Evolutionary conservation across 2,329 filamentous ascomycete species (phyloP).

Genomic region (Zymoseptoria brevis): DNA sequence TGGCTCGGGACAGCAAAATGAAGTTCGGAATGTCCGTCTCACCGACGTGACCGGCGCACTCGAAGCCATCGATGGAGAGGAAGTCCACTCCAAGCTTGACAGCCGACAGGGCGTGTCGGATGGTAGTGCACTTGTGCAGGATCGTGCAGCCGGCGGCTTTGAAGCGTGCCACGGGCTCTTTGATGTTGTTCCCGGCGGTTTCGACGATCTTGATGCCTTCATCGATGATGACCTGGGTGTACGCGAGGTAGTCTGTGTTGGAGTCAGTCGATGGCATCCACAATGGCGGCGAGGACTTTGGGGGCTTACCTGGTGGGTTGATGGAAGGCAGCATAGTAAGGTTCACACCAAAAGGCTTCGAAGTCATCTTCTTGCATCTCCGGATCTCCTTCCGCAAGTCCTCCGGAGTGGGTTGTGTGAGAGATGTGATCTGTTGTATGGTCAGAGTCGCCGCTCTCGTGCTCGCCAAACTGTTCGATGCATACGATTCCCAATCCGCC

Average conservation of each 20-base stretch:
- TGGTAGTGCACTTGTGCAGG: constrained; percentile 94
- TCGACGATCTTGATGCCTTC: constrained; percentile 86
- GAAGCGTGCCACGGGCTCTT: constrained; percentile 76
- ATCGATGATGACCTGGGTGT: constrained; percentile 83
- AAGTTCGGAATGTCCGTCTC: constrained; percentile 83
- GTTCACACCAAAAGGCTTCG: constrained; percentile 80
- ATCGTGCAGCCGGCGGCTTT: constrained; percentile 71
- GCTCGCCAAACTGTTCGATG: background rate
- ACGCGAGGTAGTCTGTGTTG: constrained; percentile 65
- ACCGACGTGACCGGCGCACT: constrained; percentile 84
- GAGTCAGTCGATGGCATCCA: too few relatives aligned
- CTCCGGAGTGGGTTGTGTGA: constrained; percentile 86
- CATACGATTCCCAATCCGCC: constrained; percentile 63
- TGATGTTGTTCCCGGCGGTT: constrained; percentile 80
- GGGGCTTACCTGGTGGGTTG: constrained; percentile 73
- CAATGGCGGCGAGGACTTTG: too few relatives aligned
- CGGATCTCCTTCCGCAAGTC: constrained; percentile 88
- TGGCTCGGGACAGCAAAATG: constrained; percentile 72
- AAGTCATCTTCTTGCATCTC: constrained; percentile 69
- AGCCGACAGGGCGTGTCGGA: constrained; percentile 84
- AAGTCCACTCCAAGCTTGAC: constrained; percentile 93
- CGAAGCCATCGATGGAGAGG: constrained; percentile 89
- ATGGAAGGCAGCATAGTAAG: constrained; percentile 84
- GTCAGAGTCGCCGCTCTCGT: background rate
- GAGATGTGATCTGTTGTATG: constrained; percentile 51